phyloP scores from a whole-genome alignment of 2,329 filamentous ascomycete species.

The Dendryphion nanum region DNA sequence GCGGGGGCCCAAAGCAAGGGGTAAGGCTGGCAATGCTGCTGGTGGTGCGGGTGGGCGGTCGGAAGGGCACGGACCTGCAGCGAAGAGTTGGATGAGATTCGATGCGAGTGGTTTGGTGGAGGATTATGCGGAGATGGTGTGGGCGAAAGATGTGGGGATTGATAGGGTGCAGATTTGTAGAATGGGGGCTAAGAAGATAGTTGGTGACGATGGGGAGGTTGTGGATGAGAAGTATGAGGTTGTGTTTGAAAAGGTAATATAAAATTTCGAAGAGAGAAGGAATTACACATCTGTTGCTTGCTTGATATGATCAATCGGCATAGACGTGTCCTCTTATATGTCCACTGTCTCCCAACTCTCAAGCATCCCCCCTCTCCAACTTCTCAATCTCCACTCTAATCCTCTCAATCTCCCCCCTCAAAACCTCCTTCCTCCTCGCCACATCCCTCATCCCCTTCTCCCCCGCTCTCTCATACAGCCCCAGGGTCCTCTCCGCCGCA shows the following conservation, averaged over 20 bases:
- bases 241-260: constrained; percentile 34
- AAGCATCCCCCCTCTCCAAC: constrained; percentile 20
- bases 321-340: too few relatives aligned
- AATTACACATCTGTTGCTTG: neutral
- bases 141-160: constrained; percentile 68
- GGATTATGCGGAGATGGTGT: constrained; percentile 63
- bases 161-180: constrained; percentile 74
- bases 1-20: constrained; percentile 41
- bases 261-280: neutral
- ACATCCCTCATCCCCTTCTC: constrained; percentile 40
- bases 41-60: constrained; percentile 4
- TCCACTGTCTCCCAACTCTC: too few relatives aligned
- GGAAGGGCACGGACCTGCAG: constrained; percentile 30
- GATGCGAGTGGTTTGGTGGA: constrained; percentile 46
- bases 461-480: constrained; percentile 35
- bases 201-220: constrained; percentile 48
- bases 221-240: constrained; percentile 54
- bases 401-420: constrained; percentile 34
- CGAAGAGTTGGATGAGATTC: constrained; percentile 39
- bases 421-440: constrained; percentile 38
- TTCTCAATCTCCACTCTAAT: constrained; percentile 30
- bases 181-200: constrained; percentile 77
- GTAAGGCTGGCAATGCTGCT: neutral
- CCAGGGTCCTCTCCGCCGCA: constrained; percentile 33
- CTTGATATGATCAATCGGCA: neutral